These are phyloP conservation scores for Hippophae rhamnoides DNA, from an alignment of 306 rosid genomes.

Conservation along the genomic window DNA sequence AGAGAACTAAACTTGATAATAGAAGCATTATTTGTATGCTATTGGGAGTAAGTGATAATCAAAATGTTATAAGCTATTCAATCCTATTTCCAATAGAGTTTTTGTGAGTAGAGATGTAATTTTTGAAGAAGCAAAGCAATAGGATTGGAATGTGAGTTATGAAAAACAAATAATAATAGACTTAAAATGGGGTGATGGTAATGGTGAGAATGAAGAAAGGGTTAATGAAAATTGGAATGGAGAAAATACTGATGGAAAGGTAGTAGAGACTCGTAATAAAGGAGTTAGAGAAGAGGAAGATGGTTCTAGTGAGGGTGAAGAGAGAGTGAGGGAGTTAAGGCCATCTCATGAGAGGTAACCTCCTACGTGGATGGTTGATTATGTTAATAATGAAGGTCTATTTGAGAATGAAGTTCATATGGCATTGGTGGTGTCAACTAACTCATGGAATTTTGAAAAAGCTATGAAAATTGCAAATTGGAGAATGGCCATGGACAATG, in stretches of 20 bases:
- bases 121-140: conserved; percentile 12
- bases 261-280: conserved; percentile 4
- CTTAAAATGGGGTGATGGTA: conserved; percentile 7
- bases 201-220: conserved; percentile 5
- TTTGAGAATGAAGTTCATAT: conserved; percentile 11
- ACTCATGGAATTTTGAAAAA: conserved; percentile 5
- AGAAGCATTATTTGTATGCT: conserved; percentile 4
- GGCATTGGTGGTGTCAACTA: background rate
- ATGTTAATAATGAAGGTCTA: conserved; percentile 12
- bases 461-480: background rate
- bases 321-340: conserved; percentile 13
- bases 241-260: conserved; percentile 9
- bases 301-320: conserved; percentile 5
- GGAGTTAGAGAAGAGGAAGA: conserved; percentile 17
- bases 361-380: conserved; percentile 11
- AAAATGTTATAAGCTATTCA: conserved; percentile 5
- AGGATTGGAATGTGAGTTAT: conserved; percentile 8
- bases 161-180: conserved; percentile 7
- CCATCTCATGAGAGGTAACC: background rate
- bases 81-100: conserved; percentile 7
- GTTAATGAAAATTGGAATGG: conserved; percentile 3
- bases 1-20: conserved; percentile 5
- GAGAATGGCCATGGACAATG: conserved; percentile 4
- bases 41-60: conserved; percentile 8
- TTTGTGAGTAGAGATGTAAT: conserved; percentile 15